A percentile compares a stretch with the other conserved stretches of the same genome.
These are phyloP conservation scores for Gymnopilus junonius DNA, from an alignment of 768 basidiomycete species.

Conservation along the genomic window DNA sequence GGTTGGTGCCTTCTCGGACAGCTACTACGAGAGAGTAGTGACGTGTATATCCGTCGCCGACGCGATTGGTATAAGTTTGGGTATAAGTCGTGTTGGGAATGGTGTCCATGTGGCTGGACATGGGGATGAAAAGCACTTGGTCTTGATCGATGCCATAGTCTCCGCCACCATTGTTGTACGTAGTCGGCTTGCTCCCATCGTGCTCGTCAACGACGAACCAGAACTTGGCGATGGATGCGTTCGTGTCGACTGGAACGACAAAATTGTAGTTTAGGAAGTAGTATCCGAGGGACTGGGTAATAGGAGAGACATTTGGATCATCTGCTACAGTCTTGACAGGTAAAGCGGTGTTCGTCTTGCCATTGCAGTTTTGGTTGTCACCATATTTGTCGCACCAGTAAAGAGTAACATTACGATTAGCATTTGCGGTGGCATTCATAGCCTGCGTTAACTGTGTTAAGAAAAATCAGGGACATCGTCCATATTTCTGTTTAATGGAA, in stretches of 20 bases:
- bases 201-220: conserved; percentile 54
- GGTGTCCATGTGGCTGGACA: conserved; percentile 34
- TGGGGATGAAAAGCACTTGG: conserved; percentile 45
- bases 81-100: conserved; percentile 27
- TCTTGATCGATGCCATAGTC: conserved; percentile 49
- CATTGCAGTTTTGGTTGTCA: conserved; percentile 34
- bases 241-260: conserved; percentile 42
- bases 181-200: conserved; percentile 40
- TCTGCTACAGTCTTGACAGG: conserved; percentile 34
- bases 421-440: conserved; percentile 36
- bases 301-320: conserved; percentile 40
- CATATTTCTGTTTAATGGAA: background rate
- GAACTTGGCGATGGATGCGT: conserved; percentile 49
- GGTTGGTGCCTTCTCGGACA: conserved; percentile 32
- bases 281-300: conserved; percentile 37
- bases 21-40: conserved; percentile 29
- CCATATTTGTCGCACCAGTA: conserved; percentile 48
- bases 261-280: conserved; percentile 47
- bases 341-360: conserved; percentile 35
- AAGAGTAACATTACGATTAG: conserved; percentile 44
- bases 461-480: background rate
- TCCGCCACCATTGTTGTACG: conserved; percentile 45
- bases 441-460: conserved; percentile 38
- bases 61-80: conserved; percentile 27
- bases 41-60: conserved; percentile 24